A percentile compares a stretch with the other conserved stretches of the same genome.
These are phyloP conservation scores for Clitoria ternatea DNA, from an alignment of 306 rosid species.

Conservation along the genomic window DNA sequence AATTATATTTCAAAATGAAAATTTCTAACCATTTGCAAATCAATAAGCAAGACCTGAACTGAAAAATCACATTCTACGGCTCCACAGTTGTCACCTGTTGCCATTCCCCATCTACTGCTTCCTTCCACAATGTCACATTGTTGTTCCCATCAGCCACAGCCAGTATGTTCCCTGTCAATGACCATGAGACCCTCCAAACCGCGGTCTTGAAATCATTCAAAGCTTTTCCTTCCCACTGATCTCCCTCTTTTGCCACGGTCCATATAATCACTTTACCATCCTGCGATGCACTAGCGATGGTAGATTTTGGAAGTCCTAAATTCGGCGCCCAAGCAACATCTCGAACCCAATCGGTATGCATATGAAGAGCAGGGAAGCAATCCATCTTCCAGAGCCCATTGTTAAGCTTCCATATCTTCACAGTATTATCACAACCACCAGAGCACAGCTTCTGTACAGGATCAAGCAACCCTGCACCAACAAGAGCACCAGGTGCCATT, in stretches of 20 bases:
- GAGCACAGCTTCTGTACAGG: constrained; percentile 85
- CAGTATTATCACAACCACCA: constrained; percentile 87
- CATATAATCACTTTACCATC: constrained; percentile 79
- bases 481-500: constrained; percentile 73
- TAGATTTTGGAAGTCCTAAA: constrained; percentile 85
- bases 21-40: constrained; percentile 33
- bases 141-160: constrained; percentile 89
- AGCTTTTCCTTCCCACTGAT: constrained; percentile 81
- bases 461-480: constrained; percentile 71
- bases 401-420: constrained; percentile 74
- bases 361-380: constrained; percentile 80
- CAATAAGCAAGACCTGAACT: constrained; percentile 19
- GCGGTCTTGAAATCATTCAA: constrained; percentile 74
- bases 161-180: constrained; percentile 77
- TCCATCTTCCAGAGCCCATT: constrained; percentile 90
- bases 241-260: constrained; percentile 84
- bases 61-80: constrained; percentile 43
- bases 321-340: constrained; percentile 94
- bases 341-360: constrained; percentile 85
- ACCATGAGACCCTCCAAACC: constrained; percentile 89
- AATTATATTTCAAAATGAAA: constrained; percentile 30
- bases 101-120: constrained; percentile 87
- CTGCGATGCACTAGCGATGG: constrained; percentile 78
- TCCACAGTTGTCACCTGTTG: constrained; percentile 83
- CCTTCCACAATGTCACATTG: constrained; percentile 79